Evolutionary conservation across 1,284 basidiomycete genomes (phyloP).

Genomic region (Cutaneotrichosporon cutaneum): DNA sequence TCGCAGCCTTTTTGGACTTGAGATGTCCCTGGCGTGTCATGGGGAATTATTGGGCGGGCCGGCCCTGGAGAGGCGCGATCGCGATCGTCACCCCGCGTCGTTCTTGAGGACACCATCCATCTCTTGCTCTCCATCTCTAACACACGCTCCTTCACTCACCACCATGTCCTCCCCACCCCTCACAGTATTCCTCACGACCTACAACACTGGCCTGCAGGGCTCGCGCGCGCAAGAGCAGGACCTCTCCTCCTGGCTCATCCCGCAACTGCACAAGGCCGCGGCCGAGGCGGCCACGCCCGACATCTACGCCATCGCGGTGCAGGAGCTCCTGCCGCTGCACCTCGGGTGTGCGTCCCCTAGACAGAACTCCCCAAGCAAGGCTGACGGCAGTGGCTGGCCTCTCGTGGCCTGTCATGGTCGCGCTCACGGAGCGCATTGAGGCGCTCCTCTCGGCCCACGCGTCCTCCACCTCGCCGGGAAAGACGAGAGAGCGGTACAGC

Average conservation of each 20-base stretch:
- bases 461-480: conserved; percentile 33
- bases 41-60: too few species aligned
- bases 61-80: too few species aligned
- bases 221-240: conserved; percentile 49
- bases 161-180: conserved; percentile 35
- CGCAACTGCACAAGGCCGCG: conserved; percentile 41
- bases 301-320: conserved; percentile 90
- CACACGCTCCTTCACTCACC: neutral
- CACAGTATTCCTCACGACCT: conserved; percentile 52
- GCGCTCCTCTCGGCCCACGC: conserved; percentile 48
- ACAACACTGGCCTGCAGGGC: conserved; percentile 52
- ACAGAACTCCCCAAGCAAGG: neutral
- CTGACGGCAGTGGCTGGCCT: conserved; percentile 42
- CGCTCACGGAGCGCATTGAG: conserved; percentile 44
- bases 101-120: neutral
- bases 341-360: conserved; percentile 47
- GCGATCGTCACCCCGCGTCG: too few species aligned
- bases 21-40: too few species aligned
- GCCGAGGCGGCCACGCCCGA: conserved; percentile 56
- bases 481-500: conserved; percentile 36
- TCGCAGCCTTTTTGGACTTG: neutral
- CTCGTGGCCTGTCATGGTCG: conserved; percentile 35
- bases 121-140: neutral
- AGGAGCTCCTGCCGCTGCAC: conserved; percentile 75
- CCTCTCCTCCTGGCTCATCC: conserved; percentile 51